Evolutionary conservation across 371 early-diverging fungal genomes (phyloP).

Genomic region (Batrachochytrium dendrobatidis): DNA sequence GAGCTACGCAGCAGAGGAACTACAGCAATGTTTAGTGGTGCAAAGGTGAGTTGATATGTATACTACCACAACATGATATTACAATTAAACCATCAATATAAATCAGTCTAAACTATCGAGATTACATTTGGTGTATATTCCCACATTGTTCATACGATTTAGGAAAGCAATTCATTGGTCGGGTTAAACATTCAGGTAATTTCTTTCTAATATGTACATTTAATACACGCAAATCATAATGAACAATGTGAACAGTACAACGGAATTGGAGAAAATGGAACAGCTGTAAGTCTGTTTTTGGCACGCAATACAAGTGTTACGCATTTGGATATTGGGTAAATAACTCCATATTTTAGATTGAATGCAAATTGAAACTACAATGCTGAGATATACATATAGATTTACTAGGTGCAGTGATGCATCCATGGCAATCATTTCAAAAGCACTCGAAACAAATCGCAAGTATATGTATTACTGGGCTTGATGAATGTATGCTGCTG

Average conservation of each 20-base stretch:
- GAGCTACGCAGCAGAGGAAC: not conserved
- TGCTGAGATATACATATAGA: constrained; percentile 6
- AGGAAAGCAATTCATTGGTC: constrained; percentile 29
- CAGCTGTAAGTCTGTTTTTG: constrained; percentile 18
- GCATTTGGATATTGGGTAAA: constrained; percentile 27
- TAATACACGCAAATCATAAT: not conserved
- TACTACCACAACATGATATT: not conserved
- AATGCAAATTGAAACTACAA: not conserved
- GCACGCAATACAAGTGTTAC: constrained; percentile 23
- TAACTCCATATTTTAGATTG: not conserved
- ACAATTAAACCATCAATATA: not conserved
- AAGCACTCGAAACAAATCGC: constrained; percentile 33
- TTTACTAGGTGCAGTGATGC: constrained; percentile 30
- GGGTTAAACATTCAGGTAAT: constrained; percentile 7
- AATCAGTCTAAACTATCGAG: not conserved
- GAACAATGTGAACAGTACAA: constrained; percentile 17
- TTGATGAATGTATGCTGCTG: not conserved
- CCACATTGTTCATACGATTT: constrained; percentile 2
- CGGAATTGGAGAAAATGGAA: constrained; percentile 35
- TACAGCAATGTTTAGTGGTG: not conserved
- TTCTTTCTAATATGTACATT: not conserved
- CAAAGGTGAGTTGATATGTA: not conserved
- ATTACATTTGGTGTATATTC: not conserved
- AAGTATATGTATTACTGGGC: constrained; percentile 3
- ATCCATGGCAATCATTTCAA: constrained; percentile 19